These are phyloP conservation scores for Wickerhamomyces sp. DNA, from an alignment of 1,139 yeast species.

Conservation along the genomic window DNA sequence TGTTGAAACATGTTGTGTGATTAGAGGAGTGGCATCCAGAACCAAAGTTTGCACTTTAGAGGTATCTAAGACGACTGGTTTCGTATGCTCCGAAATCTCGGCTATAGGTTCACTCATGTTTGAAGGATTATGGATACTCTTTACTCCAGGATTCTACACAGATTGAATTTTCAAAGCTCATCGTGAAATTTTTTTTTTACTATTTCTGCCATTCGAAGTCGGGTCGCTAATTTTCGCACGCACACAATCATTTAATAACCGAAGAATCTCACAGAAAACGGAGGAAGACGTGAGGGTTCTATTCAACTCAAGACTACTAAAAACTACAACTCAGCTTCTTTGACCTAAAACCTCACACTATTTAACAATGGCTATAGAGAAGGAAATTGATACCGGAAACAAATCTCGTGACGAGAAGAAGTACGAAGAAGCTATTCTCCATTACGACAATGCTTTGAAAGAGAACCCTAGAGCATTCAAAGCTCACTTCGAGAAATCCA, in stretches of 20 bases:
- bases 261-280: too few relatives aligned
- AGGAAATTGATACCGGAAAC: slow-evolving; percentile 18
- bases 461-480: slow-evolving; percentile 42
- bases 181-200: too few relatives aligned
- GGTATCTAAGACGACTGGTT: slow-evolving; percentile 5
- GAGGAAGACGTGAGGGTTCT: too few relatives aligned
- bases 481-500: slow-evolving; percentile 51
- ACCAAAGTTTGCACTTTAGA: slow-evolving; percentile 51
- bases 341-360: too few relatives aligned
- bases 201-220: too few relatives aligned
- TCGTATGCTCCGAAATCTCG: slow-evolving; percentile 8
- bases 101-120: slow-evolving; percentile 1
- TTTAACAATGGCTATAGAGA: slow-evolving; percentile 16
- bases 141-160: too few relatives aligned
- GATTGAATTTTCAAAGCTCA: too few relatives aligned
- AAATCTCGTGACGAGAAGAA: slow-evolving; percentile 31
- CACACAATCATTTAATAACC: too few relatives aligned
- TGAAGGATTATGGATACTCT: not conserved
- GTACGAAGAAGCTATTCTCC: slow-evolving; percentile 32
- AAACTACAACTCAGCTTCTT: too few relatives aligned
- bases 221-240: too few relatives aligned
- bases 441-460: slow-evolving; percentile 29
- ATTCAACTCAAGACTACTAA: too few relatives aligned
- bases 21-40: slow-evolving; percentile 91
- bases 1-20: slow-evolving; percentile 77